Base-by-base conservation (phyloP, 2,329 filamentous ascomycete genomes). In the Colletotrichum acutatum region DNA sequence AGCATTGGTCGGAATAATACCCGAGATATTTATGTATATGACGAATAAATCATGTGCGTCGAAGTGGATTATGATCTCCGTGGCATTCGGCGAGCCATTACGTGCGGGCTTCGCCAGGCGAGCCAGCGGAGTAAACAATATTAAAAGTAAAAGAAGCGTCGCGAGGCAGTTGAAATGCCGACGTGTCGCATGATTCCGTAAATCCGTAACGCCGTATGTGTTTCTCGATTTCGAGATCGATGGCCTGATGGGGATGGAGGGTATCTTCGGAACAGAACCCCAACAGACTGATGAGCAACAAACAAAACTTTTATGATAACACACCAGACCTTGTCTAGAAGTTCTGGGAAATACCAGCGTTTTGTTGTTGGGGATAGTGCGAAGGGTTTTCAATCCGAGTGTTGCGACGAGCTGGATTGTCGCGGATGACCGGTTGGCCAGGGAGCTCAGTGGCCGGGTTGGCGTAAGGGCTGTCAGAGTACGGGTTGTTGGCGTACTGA, bases 261-360 rank as follows among this genome's bases (percentile, higher is more conserved):
- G 71, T 73, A 73, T 73, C 71, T 71, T 73, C 37, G 26, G 61
- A 73, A 73, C 61, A 34, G 61, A 71, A 52, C 56, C 67, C 67
- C 67, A 73, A 28, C 61, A 66, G 66, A 61, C 71, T 32, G 46
- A 24, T 61, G 30, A 56, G 49, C 54, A 65, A 61, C 60, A 66
- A 70, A 70, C 60, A 37, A 32, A 63, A 63, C 37, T 28, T 66
- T 32, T 62, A 42, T 24, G 28, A 5, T 52, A 37, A 19, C 22
- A 34, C 26, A 14, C 24, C 7, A 30, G 60, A 30, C 52, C 42
- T 59, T 34, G 6, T 22, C 46, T 90, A 98, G 79, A 99, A 99
- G 83, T 99, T 99, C 84, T 98, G 97, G 37, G 97, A 94, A 78
- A 99, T 98, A 72, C 97, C 97, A 52, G 94, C 94, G 78, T 94